phyloP scores from a whole-genome alignment of 805 yeast species.

The Debaryomyces tyrocola region DNA sequence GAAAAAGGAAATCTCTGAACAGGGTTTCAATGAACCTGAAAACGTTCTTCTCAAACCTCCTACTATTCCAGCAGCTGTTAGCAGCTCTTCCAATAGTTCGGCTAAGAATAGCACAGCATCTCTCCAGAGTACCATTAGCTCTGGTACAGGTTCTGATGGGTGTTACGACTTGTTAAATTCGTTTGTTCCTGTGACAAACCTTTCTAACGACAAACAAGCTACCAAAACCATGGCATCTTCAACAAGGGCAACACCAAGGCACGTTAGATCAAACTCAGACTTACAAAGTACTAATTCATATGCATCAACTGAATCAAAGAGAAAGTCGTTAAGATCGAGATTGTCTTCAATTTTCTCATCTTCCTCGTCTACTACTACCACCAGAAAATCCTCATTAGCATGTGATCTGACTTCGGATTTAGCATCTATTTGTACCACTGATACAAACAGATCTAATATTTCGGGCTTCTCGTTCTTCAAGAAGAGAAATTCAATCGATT shows the following conservation, averaged over 20 bases:
- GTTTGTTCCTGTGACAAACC: constrained; percentile 8
- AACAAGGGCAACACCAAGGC: background rate
- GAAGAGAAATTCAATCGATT: constrained; percentile 4
- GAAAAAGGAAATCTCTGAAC: constrained; percentile 38
- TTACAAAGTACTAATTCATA: background rate
- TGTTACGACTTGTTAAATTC: constrained; percentile 26
- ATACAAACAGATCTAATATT: constrained; percentile 13
- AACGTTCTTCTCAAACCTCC: constrained; percentile 24
- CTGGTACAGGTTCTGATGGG: constrained; percentile 11
- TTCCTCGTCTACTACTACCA: background rate
- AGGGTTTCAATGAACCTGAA: constrained; percentile 33
- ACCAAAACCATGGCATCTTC: background rate
- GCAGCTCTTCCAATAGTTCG: background rate
- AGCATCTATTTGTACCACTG: constrained; percentile 17
- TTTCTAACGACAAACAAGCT: background rate
- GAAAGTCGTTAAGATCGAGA: constrained; percentile 1
- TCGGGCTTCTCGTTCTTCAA: constrained; percentile 27
- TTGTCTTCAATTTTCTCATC: constrained; percentile 1
- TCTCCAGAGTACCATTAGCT: constrained; percentile 1
- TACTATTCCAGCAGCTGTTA: constrained; percentile 17
- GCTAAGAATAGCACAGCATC: constrained; percentile 7
- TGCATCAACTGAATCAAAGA: background rate
- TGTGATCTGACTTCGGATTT: constrained; percentile 10
- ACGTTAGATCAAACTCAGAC: background rate
- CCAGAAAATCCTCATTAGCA: constrained; percentile 3